Base-by-base conservation (phyloP, 352 stramenopile genomes). In the Thalassiosira hispida region DNA sequence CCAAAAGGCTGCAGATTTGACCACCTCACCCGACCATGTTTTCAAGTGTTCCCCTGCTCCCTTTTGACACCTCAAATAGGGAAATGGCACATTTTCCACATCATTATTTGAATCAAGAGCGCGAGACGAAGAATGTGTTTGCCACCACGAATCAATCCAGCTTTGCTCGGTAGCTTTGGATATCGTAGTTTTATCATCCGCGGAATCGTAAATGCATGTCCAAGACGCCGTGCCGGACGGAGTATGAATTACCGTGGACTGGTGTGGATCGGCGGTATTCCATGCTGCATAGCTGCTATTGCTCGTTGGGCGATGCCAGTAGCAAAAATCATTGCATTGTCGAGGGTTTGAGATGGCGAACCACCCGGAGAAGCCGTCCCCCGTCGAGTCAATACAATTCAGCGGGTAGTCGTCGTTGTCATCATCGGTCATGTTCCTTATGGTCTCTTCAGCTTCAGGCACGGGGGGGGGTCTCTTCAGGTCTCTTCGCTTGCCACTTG, bases 311-410 rank as follows among this genome's bases (percentile, higher is more conserved):
- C 40, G 33, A 27, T 65, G 8, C 78, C 78, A 86, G 33, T 83
- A 86, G 69, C 78, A 86, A 51, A 86, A 86, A 52, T 86, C 78
- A 66, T 82, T 83, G 73, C 78, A 86, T 65, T 70, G 14, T 16
- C 51, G 63, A 56, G 78, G 42, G 40, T 85, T 78, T 14, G 78
- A 79, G n/a, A 85, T 82, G 66, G 78, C 78, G 42, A 82, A 85
- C 78, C 78, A 85, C 2, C 78, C 78, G 9, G 78, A 85, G 62
- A 85, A 85, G 46, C 78, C 78, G 23, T 85, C 78, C 40, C 65
- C 71, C n/a, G 65, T 71, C 18, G 76, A 35, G 23, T 76, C 67
- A 12, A 84, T 53, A 49, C 77, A 84, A 51, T 84, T 84, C 22
- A 84, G 52, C 22, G 77, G 77, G 56, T 84, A 77, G 33, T 74